Percentiles rank a stretch among this genome's conserved stretches.
These are phyloP conservation scores for Acanthamoeba castellanii DNA, from an alignment of 208 protist genomes.

Conservation along the genomic window DNA sequence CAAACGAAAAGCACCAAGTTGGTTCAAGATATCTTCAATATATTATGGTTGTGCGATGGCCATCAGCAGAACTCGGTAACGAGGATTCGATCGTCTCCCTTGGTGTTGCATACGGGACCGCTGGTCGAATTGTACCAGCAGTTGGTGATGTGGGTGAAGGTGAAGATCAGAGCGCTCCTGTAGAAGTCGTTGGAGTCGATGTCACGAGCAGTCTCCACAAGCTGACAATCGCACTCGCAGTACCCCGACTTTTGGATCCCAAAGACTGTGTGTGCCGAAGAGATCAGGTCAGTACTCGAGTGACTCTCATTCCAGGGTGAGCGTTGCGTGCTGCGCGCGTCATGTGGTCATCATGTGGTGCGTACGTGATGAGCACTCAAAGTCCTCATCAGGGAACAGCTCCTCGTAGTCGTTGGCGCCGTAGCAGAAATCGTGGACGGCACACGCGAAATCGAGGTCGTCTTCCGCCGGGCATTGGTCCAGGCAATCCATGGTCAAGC, in stretches of 20 bases:
- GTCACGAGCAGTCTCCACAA: not conserved
- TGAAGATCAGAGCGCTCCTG: not conserved
- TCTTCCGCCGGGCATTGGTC: not conserved
- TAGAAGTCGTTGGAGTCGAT: slow-evolving; percentile 18
- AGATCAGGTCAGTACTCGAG: not conserved
- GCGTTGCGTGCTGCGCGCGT: too few relatives aligned
- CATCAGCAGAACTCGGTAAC: slow-evolving; percentile 54
- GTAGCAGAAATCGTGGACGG: slow-evolving; percentile 26
- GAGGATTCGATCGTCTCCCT: not conserved
- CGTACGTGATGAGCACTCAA: not conserved
- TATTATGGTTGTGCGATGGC: too few relatives aligned
- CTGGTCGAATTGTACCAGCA: slow-evolving; percentile 17
- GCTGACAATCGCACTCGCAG: slow-evolving; percentile 24
- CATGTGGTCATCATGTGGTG: too few relatives aligned
- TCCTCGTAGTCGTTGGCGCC: not conserved
- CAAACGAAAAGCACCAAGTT: too few relatives aligned
- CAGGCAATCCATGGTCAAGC: not conserved
- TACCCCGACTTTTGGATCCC: not conserved
- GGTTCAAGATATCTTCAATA: too few relatives aligned
- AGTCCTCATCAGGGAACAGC: not conserved
- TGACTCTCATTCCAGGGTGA: not conserved
- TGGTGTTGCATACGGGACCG: not conserved
- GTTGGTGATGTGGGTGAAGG: slow-evolving; percentile 53
- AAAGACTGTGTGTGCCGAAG: not conserved
- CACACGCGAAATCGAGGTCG: not conserved